These are phyloP conservation scores for Symbiodinium natans DNA, from an alignment of 73 alveolate genomes.

Conservation along the genomic window DNA sequence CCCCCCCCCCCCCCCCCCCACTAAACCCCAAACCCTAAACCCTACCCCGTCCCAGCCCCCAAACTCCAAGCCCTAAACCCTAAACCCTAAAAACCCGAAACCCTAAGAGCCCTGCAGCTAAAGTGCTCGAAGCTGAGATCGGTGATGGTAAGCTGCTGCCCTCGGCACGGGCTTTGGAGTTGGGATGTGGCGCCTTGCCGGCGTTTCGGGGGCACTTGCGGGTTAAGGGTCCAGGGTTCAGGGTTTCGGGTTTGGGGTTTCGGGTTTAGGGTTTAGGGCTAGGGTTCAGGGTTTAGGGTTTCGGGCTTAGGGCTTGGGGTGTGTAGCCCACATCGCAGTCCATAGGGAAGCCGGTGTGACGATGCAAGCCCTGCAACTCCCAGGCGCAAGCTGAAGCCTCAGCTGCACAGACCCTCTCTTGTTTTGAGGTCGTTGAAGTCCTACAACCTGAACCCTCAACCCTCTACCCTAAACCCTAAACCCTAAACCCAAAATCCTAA, in stretches of 20 bases:
- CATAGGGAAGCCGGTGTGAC: too few species aligned
- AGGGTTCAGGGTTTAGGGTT: neutral
- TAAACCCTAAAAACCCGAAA: neutral
- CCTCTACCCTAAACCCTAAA: too few species aligned
- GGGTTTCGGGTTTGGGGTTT: too few species aligned
- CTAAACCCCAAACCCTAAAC: neutral
- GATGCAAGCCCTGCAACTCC: too few species aligned
- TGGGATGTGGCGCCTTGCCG: neutral
- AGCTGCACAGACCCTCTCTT: too few species aligned
- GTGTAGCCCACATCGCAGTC: too few species aligned
- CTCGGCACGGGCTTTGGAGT: neutral
- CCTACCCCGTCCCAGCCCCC: neutral
- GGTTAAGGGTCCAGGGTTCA: neutral
- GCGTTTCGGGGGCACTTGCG: neutral
- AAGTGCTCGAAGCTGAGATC: neutral
- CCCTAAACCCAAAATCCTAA: too few species aligned
- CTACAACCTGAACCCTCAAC: too few species aligned
- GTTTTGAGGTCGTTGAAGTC: too few species aligned
- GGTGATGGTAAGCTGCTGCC: slow-evolving; percentile 2
- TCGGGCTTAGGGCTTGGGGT: too few species aligned
- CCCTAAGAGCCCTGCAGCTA: neutral
- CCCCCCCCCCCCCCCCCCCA: too few species aligned
- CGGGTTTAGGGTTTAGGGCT: neutral
- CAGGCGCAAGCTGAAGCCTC: too few species aligned
- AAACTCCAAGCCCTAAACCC: neutral